Conservation (phyloP, 179 eudicot genomes). For the Spinacia oleracea region DNA sequence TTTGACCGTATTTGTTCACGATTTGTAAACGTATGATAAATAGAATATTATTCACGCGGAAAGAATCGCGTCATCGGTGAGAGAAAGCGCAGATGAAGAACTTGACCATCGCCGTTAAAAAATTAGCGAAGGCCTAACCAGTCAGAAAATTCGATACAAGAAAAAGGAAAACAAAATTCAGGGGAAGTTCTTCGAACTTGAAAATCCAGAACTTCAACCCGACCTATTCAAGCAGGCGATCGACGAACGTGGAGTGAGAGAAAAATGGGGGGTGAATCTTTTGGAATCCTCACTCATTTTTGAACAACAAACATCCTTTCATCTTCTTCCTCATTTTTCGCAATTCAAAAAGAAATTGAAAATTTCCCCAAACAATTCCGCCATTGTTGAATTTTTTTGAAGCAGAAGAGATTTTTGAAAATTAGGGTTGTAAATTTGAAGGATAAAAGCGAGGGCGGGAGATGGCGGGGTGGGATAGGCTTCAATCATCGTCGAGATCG, state of each 20-base stretch:
- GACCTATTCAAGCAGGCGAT: neutral
- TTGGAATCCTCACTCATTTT: neutral
- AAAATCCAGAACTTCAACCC: neutral
- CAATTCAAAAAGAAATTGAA: neutral
- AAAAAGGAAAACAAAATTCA: neutral
- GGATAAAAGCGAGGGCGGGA: neutral
- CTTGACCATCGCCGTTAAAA: conserved; percentile 14
- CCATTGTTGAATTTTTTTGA: neutral
- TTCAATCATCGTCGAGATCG: conserved; percentile 32
- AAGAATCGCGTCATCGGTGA: neutral
- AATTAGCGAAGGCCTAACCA: neutral
- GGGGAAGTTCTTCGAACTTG: neutral
- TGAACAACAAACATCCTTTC: conserved; percentile 6
- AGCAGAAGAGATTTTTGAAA: neutral
- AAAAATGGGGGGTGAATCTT: neutral
- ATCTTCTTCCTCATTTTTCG: neutral
- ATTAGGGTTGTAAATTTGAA: conserved; percentile 5
- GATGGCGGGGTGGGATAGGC: conserved; percentile 36
- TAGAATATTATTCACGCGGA: neutral
- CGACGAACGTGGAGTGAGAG: conserved; percentile 8
- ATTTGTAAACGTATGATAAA: too few species aligned
- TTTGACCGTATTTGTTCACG: too few species aligned
- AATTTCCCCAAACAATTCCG: neutral
- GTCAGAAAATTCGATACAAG: neutral
- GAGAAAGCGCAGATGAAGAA: neutral